Evolutionary conservation across 768 basidiomycete genomes (phyloP), one percentile per base, ranked within the genome.

Genomic region (Termitomyces sp.): DNA sequence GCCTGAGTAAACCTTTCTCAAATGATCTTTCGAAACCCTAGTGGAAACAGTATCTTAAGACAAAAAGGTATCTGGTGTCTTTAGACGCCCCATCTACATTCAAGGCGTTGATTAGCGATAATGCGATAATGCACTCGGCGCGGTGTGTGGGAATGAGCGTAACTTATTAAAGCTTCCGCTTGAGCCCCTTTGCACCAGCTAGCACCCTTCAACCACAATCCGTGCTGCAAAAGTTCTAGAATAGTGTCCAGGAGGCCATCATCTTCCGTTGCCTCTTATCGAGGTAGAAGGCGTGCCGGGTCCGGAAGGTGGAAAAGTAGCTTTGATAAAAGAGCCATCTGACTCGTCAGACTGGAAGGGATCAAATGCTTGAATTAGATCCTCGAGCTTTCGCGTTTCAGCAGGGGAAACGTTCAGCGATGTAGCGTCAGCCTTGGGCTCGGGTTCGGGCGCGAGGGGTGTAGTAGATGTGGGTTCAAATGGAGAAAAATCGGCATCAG

Each of bases 1-100:
- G 46, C 78, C 77, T 6, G 76, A 14, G 13, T 32, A 32, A 6
- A 32, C 9, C 9, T 32, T 32, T 33, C 32, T 32, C 32, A 6
- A 32, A 7, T 32, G 32, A 6, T 13, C 12, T 13, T 9, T 13
- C 3, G 12, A 35, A 47, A 47, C 26, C 16, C 28, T 32, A 20
- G 30, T 32, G 10, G 18, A 26, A n/a, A n/a, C n/a, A n/a, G n/a
- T n/a, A n/a, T 32, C 10, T n/a, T 20, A 10, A 32, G 10, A 20
- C 22, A 3, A 49, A 6, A 9, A n/a, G n/a, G 20, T n/a, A 49
- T 49, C 12, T 14, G 32, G 13, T 13, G 32, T 32, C 30, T 33
- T 1, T 6, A 12, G 20, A 32, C 7, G 10, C 1, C 12, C 13
- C 13, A 49, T 16, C 13, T 35, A 14, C 9, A n/a, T 9, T 18